phyloP scores from a whole-genome alignment of 208 protist species.

The Leishmania turanica region DNA sequence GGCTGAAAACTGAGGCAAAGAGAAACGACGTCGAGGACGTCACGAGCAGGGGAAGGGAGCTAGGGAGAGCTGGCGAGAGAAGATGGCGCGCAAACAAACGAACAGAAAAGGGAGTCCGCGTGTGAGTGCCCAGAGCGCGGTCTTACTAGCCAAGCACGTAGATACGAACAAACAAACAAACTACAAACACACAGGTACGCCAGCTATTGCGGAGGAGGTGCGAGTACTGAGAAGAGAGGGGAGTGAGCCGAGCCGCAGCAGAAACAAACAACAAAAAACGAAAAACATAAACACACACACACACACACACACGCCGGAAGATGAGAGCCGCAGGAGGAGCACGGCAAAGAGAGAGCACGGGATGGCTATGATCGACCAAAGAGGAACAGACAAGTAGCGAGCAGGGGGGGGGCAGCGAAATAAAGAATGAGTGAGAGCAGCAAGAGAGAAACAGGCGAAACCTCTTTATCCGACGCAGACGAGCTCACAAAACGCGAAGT shows the following conservation, averaged over 20 bases:
- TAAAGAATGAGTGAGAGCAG: background rate
- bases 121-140: background rate
- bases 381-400: background rate
- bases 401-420: background rate
- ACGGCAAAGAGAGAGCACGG: background rate
- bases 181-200: background rate
- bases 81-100: background rate
- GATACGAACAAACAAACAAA: background rate
- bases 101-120: background rate
- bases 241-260: slow-evolving; percentile 2
- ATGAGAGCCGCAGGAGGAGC: background rate
- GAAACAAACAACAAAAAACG: background rate
- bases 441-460: slow-evolving; percentile 1
- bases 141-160: background rate
- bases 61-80: background rate
- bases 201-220: background rate
- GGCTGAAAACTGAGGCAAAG: background rate
- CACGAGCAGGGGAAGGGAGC: background rate
- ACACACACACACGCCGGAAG: background rate
- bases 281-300: background rate
- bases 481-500: background rate
- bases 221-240: background rate
- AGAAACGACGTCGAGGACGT: background rate
- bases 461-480: background rate
- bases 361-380: slow-evolving; percentile 6